Evolutionary conservation across 306 rosid species (phyloP).

Genomic region (Trifolium dubium): DNA sequence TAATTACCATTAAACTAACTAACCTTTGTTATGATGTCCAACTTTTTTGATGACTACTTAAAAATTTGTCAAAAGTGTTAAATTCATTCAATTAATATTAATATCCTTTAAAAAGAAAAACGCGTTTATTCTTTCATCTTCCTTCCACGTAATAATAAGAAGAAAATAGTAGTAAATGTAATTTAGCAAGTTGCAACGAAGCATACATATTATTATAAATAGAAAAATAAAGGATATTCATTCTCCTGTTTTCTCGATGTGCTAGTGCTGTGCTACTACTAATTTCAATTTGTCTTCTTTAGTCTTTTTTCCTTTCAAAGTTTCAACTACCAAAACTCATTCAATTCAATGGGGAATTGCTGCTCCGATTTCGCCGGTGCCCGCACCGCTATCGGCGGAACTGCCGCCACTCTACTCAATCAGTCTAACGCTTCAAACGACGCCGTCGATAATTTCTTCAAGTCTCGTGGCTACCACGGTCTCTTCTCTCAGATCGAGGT

Average conservation of each 20-base stretch:
- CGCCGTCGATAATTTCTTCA: slow-evolving; percentile 71
- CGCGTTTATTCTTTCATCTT: background rate
- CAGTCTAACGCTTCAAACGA: slow-evolving; percentile 59
- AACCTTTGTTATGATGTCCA: too few relatives aligned
- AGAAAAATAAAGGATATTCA: background rate
- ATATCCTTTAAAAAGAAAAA: background rate
- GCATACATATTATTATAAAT: background rate
- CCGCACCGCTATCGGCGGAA: slow-evolving; percentile 71
- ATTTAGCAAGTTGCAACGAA: background rate
- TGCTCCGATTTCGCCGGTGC: slow-evolving; percentile 80
- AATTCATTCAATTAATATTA: background rate
- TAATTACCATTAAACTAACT: too few relatives aligned
- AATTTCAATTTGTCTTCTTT: background rate
- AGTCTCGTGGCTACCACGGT: slow-evolving; percentile 79
- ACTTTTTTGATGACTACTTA: too few relatives aligned
- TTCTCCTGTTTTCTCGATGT: background rate
- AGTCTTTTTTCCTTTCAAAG: slow-evolving; percentile 1
- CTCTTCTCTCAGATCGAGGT: slow-evolving; percentile 99
- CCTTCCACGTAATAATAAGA: too few relatives aligned
- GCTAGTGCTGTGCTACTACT: too few relatives aligned
- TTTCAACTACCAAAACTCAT: slow-evolving; percentile 22
- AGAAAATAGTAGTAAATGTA: too few relatives aligned
- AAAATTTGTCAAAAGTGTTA: too few relatives aligned
- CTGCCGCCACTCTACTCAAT: slow-evolving; percentile 45
- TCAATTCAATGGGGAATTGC: slow-evolving; percentile 86